phyloP scores from a whole-genome alignment of 768 basidiomycete genomes.

The Asterophora parasitica region DNA sequence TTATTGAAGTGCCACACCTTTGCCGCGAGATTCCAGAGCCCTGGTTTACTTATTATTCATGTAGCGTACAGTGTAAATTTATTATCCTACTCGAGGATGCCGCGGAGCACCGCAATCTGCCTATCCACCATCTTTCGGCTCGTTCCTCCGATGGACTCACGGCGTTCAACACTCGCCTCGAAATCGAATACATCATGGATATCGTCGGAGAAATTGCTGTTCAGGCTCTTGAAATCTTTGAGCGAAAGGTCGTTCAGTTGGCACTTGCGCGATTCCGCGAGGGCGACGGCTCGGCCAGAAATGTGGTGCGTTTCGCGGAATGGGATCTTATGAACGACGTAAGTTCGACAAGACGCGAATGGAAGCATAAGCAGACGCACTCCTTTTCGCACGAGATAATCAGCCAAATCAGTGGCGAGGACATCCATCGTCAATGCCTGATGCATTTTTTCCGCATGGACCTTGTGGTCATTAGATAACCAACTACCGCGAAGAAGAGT shows the following conservation, averaged over 20 bases:
- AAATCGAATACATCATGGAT: conserved; percentile 88
- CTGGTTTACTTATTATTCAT: no score
- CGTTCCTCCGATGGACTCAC: conserved; percentile 90
- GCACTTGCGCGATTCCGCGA: conserved; percentile 80
- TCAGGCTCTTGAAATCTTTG: conserved; percentile 73
- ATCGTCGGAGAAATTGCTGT: conserved; percentile 75
- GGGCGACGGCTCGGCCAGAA: conserved; percentile 92
- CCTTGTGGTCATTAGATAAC: conserved; percentile 38
- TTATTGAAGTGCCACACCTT: no score
- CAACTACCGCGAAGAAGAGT: neutral
- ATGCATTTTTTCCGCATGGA: conserved; percentile 87
- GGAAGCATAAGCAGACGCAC: conserved; percentile 42
- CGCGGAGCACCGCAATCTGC: conserved; percentile 76
- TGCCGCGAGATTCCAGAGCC: no score
- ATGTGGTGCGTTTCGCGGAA: conserved; percentile 99
- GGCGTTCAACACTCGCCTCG: conserved; percentile 89
- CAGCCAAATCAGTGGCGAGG: conserved; percentile 96
- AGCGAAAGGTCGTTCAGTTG: conserved; percentile 79
- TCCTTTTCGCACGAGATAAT: conserved; percentile 98
- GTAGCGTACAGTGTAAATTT: no score
- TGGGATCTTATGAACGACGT: conserved; percentile 59
- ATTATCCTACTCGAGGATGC: conserved; percentile 31
- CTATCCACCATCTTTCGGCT: conserved; percentile 79
- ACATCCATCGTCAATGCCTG: conserved; percentile 94
- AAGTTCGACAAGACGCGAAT: neutral